Base-by-base conservation (phyloP, 345 rosid genomes). In the Aegle marmelos region DNA sequence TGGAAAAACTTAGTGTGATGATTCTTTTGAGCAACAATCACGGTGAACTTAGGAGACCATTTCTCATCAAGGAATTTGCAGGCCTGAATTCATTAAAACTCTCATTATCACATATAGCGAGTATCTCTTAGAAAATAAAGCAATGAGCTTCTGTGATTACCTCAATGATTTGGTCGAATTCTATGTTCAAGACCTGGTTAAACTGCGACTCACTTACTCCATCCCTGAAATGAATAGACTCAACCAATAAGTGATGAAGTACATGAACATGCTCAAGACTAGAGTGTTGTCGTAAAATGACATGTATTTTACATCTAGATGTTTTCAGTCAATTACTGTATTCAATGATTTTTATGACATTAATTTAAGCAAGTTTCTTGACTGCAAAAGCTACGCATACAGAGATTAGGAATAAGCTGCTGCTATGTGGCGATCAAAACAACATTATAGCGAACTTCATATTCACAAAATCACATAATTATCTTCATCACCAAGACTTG, bases 171-270 rank as follows among this genome's bases (percentile, higher is more conserved):
- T 89, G 90, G 75, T 87, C 84, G 62, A 89, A 76, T 72, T 89
- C 92, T 27, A 82, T 63, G 72, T 89, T 89, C 72, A 87, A 71
- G 19, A 89, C 90, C 81, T 85, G 88, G 63, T 79, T 85, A 73
- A 89, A 89, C 64, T 89, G 88, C 0, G 92, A 82, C 48, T 87
- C 92, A 22, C 92, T 87, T 7, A 84, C 92, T 22, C 92, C 92
- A 78, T 89, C 90, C 86, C 92, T 89, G 80, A 58, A 72, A n/a
- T 61, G 25, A 25, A 66, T 4, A 73, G 7, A 41, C 17, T 45
- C 72, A 45, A 7, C 34, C 10, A 45, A 24, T 68, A 41, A 68
- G 72, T 34, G 14, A 25, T 13, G 16, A 24, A 59, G 41, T 6
- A 22, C 25, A 33, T 5, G 50, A 27, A 16, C 37, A 64, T 17